These are phyloP conservation scores for Lentinula sp. DNA, from an alignment of 768 basidiomycete genomes.

Conservation along the genomic window DNA sequence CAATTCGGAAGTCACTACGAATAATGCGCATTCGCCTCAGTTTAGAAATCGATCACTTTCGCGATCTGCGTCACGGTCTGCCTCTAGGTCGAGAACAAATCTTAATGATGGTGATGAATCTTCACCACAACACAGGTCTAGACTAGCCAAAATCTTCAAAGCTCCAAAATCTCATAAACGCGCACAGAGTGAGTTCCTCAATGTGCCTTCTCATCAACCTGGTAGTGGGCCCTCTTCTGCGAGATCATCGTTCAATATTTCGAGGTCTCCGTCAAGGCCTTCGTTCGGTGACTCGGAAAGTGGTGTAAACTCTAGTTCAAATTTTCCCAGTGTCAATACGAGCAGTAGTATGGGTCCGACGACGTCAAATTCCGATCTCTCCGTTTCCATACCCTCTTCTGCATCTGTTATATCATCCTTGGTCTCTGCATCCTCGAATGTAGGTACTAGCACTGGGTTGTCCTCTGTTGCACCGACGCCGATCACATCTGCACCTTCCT, in stretches of 20 bases:
- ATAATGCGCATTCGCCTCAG: conserved; percentile 12
- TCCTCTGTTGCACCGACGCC: not conserved
- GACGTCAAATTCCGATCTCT: not conserved
- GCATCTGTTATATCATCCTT: not conserved
- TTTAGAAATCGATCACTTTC: conserved; percentile 2
- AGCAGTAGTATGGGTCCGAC: not conserved
- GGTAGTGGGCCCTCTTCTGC: conserved; percentile 7
- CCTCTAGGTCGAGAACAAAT: conserved; percentile 14
- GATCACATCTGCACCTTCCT: not conserved
- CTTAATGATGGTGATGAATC: not conserved
- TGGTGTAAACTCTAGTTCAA: not conserved
- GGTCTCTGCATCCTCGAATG: not conserved
- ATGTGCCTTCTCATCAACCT: conserved; percentile 9
- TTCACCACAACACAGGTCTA: not conserved
- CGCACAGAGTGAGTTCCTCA: conserved; percentile 32
- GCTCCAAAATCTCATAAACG: conserved; percentile 31
- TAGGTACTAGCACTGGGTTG: not conserved
- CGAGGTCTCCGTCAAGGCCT: conserved; percentile 12
- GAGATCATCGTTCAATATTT: conserved; percentile 27
- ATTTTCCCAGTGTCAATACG: not conserved
- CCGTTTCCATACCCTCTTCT: conserved; percentile 2
- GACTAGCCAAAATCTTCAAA: conserved; percentile 30
- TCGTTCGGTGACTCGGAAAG: conserved; percentile 8
- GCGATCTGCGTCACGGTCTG: conserved; percentile 35
- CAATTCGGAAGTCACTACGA: not conserved